These are phyloP conservation scores for Tetrapyrgos nigripes DNA, from an alignment of 1,284 basidiomycete species.

Conservation along the genomic window DNA sequence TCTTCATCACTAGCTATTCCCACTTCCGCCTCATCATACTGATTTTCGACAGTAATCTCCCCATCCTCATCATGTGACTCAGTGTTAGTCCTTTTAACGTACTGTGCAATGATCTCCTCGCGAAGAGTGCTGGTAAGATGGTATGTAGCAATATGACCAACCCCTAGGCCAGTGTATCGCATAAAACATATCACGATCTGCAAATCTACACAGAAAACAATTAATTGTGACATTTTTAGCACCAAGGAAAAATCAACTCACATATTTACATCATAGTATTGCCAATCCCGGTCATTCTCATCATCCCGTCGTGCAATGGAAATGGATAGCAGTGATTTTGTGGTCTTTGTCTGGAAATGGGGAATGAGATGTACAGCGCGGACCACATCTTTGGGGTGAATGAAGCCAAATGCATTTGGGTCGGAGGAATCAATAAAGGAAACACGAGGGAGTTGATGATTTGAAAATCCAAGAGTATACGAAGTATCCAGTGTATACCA, in stretches of 20 bases:
- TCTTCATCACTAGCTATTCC: neutral
- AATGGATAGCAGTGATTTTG: slow-evolving; percentile 4
- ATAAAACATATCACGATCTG: slow-evolving; percentile 20
- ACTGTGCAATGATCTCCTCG: neutral
- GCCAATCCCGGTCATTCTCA: slow-evolving; percentile 19
- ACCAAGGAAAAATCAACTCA: slow-evolving; percentile 8
- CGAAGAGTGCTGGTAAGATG: neutral
- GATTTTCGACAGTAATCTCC: neutral
- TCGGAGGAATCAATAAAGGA: neutral
- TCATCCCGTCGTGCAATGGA: slow-evolving; percentile 9
- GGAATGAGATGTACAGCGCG: slow-evolving; percentile 22
- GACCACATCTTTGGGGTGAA: slow-evolving; percentile 22
- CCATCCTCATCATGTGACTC: neutral
- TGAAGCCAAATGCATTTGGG: slow-evolving; percentile 3
- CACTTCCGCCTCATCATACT: neutral
- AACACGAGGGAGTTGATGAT: neutral
- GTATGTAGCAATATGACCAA: slow-evolving; percentile 12
- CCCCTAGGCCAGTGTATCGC: slow-evolving; percentile 12
- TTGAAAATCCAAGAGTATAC: neutral
- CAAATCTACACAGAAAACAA: slow-evolving; percentile 8
- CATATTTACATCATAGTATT: slow-evolving; percentile 20
- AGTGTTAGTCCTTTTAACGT: neutral
- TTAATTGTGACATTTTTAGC: neutral
- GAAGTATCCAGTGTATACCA: neutral
- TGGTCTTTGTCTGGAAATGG: slow-evolving; percentile 16